These are phyloP conservation scores for Coriaria nepalensis DNA, from an alignment of 306 rosid genomes.

Conservation along the genomic window DNA sequence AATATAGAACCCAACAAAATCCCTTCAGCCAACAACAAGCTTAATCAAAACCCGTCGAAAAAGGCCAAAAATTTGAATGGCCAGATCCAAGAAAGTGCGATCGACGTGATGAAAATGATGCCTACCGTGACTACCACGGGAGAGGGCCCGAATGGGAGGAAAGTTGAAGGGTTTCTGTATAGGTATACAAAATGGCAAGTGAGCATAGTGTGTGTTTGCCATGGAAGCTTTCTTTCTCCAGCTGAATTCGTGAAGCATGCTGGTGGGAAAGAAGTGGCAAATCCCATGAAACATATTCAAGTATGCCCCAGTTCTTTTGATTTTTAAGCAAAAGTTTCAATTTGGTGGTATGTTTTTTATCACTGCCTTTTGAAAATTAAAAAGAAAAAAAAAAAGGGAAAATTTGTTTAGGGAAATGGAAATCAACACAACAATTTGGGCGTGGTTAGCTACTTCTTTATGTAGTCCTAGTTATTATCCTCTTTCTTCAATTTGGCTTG, in stretches of 20 bases:
- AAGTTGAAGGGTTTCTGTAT: conserved; percentile 44
- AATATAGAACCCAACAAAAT: too few species aligned
- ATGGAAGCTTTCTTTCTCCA: conserved; percentile 50
- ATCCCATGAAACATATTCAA: conserved; percentile 54
- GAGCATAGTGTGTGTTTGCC: conserved; percentile 53
- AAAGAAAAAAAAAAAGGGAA: too few species aligned
- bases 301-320: conserved; percentile 20
- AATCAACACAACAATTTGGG: too few species aligned
- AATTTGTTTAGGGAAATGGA: too few species aligned
- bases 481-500: too few species aligned
- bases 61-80: conserved; percentile 17
- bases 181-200: conserved; percentile 30
- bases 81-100: conserved; percentile 6
- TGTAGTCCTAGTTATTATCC: too few species aligned
- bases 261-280: conserved; percentile 32
- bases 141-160: conserved; percentile 42
- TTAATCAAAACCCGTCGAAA: conserved; percentile 16
- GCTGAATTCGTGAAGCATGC: conserved; percentile 59
- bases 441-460: too few species aligned
- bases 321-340: conserved; percentile 9
- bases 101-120: conserved; percentile 25
- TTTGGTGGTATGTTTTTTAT: too few species aligned
- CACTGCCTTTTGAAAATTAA: too few species aligned
- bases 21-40: conserved; percentile 5
- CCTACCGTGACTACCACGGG: conserved; percentile 42